Base-by-base conservation (phyloP, 768 basidiomycete species). In the Chalciporus sphaerocephalus region DNA sequence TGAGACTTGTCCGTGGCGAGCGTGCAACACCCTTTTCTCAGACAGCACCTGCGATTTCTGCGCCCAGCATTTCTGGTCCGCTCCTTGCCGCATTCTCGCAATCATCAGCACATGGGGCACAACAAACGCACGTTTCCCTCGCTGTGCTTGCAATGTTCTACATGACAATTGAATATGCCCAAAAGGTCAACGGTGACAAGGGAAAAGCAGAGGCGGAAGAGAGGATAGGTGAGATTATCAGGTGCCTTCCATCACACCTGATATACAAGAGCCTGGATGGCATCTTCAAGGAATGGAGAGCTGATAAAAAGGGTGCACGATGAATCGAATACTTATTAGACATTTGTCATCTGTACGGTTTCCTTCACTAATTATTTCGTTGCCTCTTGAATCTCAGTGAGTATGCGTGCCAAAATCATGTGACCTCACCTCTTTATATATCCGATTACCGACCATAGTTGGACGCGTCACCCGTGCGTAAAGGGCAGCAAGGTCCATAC, bases 121-220 rank as follows among this genome's bases (percentile, higher is more conserved):
- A 94, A 57, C 95, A 99, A 69, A 97, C 93, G 1, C 93, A 94
- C 54, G 87, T 95, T 18, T 91, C 91, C 8, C 78, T 98, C 24
- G 93, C 94, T 8, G 88, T 98, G 10, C 73, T 98, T 40, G 92
- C 93, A 12, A 79, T 98, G 65, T 92, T 92, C 70, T 77, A 87
- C 20, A 79, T 97, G 72, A 73, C 86, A 6, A 71, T 84, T 40
- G 91, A 92, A 53, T 92, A 85, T 60, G 92, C 92, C 6, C 72
- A 75, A 61, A 85, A 83, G 59, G 84, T 83, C 25, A 65, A 61
- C 18, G 85, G 75, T 40, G 82, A 79, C 52, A 76, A 81, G 64
- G 85, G 84, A 12, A 85, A 82, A 64, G 60, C 49, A 6, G 85
- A 90, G 63, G 83, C 84, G 2, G 86, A 92, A 62, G 80, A 80